phyloP scores from a whole-genome alignment of 2,329 filamentous ascomycete genomes.

The Diaporthe nobilis region DNA sequence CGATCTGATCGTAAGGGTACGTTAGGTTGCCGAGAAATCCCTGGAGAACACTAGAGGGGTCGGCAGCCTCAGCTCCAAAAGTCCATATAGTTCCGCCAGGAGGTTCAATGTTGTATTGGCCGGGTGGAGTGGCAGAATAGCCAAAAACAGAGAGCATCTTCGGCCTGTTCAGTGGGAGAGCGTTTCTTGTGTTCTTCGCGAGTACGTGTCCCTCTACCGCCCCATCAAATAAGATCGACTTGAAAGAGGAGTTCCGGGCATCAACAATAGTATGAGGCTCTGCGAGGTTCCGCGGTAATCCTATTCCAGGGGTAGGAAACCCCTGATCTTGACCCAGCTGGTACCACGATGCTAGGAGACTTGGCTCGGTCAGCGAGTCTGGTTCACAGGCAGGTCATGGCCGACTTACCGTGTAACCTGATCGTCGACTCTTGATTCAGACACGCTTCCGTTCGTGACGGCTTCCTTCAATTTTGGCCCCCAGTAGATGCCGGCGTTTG shows the following conservation, averaged over 20 bases:
- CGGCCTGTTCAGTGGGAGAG: slow-evolving; percentile 67
- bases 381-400: not conserved
- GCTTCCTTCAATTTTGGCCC: slow-evolving; percentile 69
- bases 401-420: slow-evolving; percentile 56
- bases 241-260: slow-evolving; percentile 63
- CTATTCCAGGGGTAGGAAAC: slow-evolving; percentile 63
- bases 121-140: slow-evolving; percentile 68
- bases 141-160: slow-evolving; percentile 71
- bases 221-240: slow-evolving; percentile 63
- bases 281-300: slow-evolving; percentile 65
- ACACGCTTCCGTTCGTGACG: slow-evolving; percentile 72
- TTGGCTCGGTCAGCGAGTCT: slow-evolving; percentile 36
- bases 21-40: slow-evolving; percentile 49
- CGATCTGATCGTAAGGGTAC: slow-evolving; percentile 47
- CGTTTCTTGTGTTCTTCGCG: slow-evolving; percentile 70
- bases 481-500: slow-evolving; percentile 59
- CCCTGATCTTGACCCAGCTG: slow-evolving; percentile 65
- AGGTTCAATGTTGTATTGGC: slow-evolving; percentile 55
- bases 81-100: slow-evolving; percentile 54
- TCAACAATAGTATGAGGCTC: slow-evolving; percentile 67
- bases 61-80: slow-evolving; percentile 57
- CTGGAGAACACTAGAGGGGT: slow-evolving; percentile 49
- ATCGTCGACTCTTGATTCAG: slow-evolving; percentile 69
- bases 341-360: slow-evolving; percentile 69
- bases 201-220: slow-evolving; percentile 75